phyloP scores from a whole-genome alignment of 306 rosid species.

The Morella rubra region DNA sequence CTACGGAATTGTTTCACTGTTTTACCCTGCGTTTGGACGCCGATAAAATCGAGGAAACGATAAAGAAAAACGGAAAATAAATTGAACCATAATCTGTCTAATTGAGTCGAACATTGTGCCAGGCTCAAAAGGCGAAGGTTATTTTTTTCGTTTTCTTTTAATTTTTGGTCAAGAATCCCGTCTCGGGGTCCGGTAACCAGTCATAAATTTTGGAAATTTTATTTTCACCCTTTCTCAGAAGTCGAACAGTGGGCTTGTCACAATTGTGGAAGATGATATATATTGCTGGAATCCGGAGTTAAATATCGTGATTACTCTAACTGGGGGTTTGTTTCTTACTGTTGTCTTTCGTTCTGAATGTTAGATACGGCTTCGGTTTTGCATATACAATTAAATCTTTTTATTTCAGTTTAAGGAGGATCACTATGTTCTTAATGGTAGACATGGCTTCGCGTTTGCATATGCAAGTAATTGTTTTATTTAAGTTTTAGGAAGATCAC shows the following conservation, averaged over 20 bases:
- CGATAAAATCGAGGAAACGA: neutral
- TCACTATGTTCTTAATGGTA: neutral
- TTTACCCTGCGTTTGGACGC: neutral
- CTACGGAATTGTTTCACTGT: neutral
- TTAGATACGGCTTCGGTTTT: too few species aligned
- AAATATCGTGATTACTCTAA: too few species aligned
- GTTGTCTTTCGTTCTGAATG: too few species aligned
- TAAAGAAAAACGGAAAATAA: neutral
- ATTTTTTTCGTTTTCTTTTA: neutral
- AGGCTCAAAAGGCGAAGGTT: neutral
- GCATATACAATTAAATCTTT: too few species aligned
- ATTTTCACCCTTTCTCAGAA: neutral
- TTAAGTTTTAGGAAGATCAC: neutral
- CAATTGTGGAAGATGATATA: constrained; percentile 9
- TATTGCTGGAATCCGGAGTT: neutral
- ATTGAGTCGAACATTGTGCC: constrained; percentile 10
- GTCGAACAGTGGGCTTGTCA: constrained; percentile 1
- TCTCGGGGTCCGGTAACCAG: neutral
- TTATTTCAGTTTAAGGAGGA: too few species aligned
- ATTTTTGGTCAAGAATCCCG: neutral
- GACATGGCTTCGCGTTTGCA: neutral
- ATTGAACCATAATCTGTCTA: neutral
- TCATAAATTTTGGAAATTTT: neutral
- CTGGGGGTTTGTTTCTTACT: too few species aligned
- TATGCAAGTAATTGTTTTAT: neutral